Percentiles rank a stretch among this genome's conserved stretches.
Conservation (phyloP, 2,329 filamentous ascomycete genomes). For the Cladophialophora carrionii region DNA sequence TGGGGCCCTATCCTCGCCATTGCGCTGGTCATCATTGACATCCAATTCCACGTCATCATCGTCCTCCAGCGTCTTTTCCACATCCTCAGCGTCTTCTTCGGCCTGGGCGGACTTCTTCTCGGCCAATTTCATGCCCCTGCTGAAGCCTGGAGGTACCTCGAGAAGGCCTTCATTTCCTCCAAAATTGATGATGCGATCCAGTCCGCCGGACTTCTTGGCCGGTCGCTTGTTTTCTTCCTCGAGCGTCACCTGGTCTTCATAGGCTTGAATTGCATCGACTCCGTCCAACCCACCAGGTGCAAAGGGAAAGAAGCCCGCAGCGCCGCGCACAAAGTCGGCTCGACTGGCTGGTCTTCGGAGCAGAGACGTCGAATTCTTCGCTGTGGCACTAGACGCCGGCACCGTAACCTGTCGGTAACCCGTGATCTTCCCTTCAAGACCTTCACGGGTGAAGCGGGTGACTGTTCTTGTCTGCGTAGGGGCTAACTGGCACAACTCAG, state of each 20-base stretch:
- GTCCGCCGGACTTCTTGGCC: constrained; percentile 50
- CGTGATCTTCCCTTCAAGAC: constrained; percentile 87
- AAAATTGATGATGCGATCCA: constrained; percentile 87
- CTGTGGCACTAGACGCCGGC: constrained; percentile 82
- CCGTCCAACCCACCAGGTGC: constrained; percentile 86
- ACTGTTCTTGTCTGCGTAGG: constrained; percentile 94
- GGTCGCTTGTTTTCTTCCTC: constrained; percentile 51
- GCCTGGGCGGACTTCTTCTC: constrained; percentile 62
- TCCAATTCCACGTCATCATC: constrained; percentile 41
- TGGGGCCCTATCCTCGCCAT: constrained; percentile 14
- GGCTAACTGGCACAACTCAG: constrained; percentile 82
- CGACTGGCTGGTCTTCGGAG: constrained; percentile 81
- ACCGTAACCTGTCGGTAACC: constrained; percentile 94
- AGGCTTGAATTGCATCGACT: constrained; percentile 80
- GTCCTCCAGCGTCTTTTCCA: constrained; percentile 64
- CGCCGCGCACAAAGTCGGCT: constrained; percentile 89
- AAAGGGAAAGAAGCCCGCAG: constrained; percentile 92
- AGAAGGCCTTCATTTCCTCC: constrained; percentile 76
- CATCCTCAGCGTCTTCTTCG: constrained; percentile 67
- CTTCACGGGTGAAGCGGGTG: constrained; percentile 87
- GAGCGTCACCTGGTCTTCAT: constrained; percentile 72
- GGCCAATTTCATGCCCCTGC: constrained; percentile 73
- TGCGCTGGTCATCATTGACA: constrained; percentile 29
- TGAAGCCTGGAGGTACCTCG: constrained; percentile 79
- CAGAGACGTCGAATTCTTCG: constrained; percentile 92